Evolutionary conservation across 148 eudicot species (phyloP).

Genomic region (Bassia scoparia): DNA sequence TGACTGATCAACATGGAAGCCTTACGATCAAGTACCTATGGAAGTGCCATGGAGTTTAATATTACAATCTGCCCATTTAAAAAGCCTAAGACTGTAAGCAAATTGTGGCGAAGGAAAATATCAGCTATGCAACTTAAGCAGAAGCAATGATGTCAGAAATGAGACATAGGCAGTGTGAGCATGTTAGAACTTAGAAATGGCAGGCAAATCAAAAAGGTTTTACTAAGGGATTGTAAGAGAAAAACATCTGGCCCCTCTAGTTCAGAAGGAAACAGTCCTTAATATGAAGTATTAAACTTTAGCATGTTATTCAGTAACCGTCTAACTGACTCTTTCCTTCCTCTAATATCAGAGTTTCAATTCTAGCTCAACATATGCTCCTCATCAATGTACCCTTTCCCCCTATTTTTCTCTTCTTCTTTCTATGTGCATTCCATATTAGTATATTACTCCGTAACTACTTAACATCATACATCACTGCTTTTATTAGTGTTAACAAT

Average conservation of each 20-base stretch:
- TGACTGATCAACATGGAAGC: neutral
- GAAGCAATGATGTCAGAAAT: neutral
- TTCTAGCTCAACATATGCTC: neutral
- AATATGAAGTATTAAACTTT: too few species aligned
- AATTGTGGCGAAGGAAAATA: neutral
- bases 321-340: neutral
- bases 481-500: too few species aligned
- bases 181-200: too few species aligned
- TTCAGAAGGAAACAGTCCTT: too few species aligned
- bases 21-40: neutral
- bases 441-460: too few species aligned
- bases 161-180: neutral
- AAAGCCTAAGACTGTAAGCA: neutral
- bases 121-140: neutral
- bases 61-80: neutral
- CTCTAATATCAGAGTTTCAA: neutral
- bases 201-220: too few species aligned
- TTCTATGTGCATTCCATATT: too few species aligned
- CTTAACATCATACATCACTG: too few species aligned
- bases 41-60: neutral
- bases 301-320: neutral
- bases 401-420: neutral
- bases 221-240: neutral
- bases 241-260: neutral
- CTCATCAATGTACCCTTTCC: neutral